Evolutionary conservation across 2,329 filamentous ascomycete genomes (phyloP), one percentile per base, ranked within the genome.

Genomic region (Botrytis medusae): DNA sequence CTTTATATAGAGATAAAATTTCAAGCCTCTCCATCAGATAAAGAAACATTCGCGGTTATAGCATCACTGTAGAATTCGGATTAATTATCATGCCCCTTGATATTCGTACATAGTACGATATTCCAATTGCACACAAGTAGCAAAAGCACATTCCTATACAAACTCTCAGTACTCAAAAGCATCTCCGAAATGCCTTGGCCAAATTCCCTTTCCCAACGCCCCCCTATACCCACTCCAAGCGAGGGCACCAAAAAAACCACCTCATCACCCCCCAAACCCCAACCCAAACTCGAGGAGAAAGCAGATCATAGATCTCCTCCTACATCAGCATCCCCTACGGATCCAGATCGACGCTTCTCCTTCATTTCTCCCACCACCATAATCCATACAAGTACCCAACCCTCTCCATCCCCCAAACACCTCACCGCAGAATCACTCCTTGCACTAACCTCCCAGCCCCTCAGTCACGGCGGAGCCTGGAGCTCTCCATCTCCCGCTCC

Each of bases 401-500:
- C 34, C 25, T 7, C 32, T 22, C 37, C 46, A 29, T 4, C 46
- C 25, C 18, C 64, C 34, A 29, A 42, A 4, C 1, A 9, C 48
- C 46, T 68, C 25, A 40, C 18, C 18, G 48, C 37, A 25, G 34
- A 68, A 42, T 10, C 9, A 12, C 64, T 68, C 48, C 64, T 68
- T 7, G 48, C 48, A n/a, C 34, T 68, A 32, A 68, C 48, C 29
- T 32, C 48, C 18, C 46, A 68, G 14, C 48, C 64, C 4, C 64
- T 68, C 34, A 25, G 25, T 22, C 64, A 68, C n/a, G 64, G 64
- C 34, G 48, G 48, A 68, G 25, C 48, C 34, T 57, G 64, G 64
- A 67, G 46, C 46, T 51, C 46, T 10, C 14, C 63, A 67, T 2
- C 22, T 25, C 29, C 48, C 37, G 12, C 25, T 8, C 44, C 2